phyloP scores from a whole-genome alignment of 139 green algal genomes.

The Desmodesmus armatus region DNA sequence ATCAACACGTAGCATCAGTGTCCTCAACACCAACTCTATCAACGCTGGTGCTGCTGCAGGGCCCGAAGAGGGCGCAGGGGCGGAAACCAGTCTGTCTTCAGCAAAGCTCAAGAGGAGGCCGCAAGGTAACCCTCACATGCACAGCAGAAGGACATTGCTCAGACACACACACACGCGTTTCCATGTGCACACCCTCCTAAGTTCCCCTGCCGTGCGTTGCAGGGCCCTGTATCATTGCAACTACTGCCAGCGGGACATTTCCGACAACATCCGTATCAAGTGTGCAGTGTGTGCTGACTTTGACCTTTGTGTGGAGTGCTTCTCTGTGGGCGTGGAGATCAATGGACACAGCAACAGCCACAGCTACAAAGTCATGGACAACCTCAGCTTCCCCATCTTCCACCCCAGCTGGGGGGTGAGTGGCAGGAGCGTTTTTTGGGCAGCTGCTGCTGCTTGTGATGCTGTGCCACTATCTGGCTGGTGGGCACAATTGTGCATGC shows the following conservation, averaged over 20 bases:
- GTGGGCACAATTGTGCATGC: too few species aligned
- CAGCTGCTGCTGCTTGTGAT: neutral
- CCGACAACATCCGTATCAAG: constrained; percentile 87
- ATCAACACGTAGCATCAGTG: too few species aligned
- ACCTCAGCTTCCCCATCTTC: constrained; percentile 94
- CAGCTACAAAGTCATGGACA: constrained; percentile 91
- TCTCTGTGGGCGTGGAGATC: constrained; percentile 88
- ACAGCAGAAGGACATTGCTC: neutral
- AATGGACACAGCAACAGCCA: constrained; percentile 83
- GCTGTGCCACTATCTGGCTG: too few species aligned
- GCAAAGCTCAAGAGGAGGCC: neutral
- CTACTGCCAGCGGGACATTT: constrained; percentile 95
- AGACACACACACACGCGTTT: neutral
- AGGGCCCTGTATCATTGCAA: constrained; percentile 95
- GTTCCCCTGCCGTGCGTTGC: constrained; percentile 23
- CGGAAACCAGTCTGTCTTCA: too few species aligned
- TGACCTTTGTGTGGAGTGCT: constrained; percentile 98
- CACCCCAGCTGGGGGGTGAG: constrained; percentile 90
- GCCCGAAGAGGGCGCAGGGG: neutral
- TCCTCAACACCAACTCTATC: too few species aligned
- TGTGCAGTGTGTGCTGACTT: constrained; percentile 93
- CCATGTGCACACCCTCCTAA: neutral
- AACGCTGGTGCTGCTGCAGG: neutral
- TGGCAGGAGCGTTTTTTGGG: too few species aligned
- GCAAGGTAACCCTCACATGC: neutral